Conservation (phyloP, 345 rosid species). For the Iberis pinnata region DNA sequence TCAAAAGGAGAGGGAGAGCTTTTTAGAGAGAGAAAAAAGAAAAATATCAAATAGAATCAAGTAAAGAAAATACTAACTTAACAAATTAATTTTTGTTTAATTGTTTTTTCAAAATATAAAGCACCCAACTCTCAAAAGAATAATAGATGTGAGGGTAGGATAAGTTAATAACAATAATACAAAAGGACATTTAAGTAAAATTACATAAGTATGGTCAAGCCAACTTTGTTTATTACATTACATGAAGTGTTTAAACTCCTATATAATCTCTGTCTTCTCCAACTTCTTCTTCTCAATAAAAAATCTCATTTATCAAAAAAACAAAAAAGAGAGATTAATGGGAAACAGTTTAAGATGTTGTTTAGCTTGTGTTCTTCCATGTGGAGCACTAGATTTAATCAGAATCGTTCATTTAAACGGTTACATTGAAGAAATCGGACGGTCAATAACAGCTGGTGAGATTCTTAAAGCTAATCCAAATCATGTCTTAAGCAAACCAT, state of each 20-base stretch:
- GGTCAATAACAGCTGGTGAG: conserved; percentile 73
- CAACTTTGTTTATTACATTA: conserved; percentile 15
- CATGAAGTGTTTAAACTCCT: conserved; percentile 28
- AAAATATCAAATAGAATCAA: too few relatives aligned
- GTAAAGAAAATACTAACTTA: too few relatives aligned
- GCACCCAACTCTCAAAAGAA: too few relatives aligned
- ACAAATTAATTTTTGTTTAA: too few relatives aligned
- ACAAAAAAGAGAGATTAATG: conserved; percentile 35
- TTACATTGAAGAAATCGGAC: conserved; percentile 64
- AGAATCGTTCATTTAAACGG: conserved; percentile 91
- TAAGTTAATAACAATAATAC: background rate
- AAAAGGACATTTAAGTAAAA: conserved; percentile 15
- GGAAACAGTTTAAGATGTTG: conserved; percentile 89
- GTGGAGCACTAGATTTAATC: conserved; percentile 91
- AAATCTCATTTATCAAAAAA: conserved; percentile 1
- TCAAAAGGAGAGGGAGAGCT: too few relatives aligned
- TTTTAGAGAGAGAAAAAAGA: too few relatives aligned
- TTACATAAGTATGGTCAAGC: conserved; percentile 20
- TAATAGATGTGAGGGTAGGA: too few relatives aligned
- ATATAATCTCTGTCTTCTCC: conserved; percentile 29
- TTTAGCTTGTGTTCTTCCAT: conserved; percentile 88
- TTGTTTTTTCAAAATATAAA: too few relatives aligned
- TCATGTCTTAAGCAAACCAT: conserved; percentile 78
- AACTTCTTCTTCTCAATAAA: conserved; percentile 26
- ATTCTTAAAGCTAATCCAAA: conserved; percentile 74